Conservation (phyloP, 192 early-diverging fungal species). For the Backusella westeae region DNA sequence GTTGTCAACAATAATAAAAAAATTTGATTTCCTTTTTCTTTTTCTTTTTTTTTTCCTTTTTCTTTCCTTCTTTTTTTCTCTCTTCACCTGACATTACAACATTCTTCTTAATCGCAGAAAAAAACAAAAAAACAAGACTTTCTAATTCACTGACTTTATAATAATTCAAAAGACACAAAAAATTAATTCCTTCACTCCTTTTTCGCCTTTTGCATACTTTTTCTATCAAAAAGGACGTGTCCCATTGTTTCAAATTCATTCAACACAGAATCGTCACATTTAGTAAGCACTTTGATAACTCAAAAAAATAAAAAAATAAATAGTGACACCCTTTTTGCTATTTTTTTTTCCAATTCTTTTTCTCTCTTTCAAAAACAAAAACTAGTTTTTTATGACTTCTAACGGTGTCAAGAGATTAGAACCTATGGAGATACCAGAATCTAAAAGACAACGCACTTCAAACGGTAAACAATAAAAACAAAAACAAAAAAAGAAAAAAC, state of each 20-base stretch:
- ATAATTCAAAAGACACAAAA: background rate
- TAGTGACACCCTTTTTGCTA: no score
- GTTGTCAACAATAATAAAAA: no score
- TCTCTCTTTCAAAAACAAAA: no score
- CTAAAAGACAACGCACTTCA: conserved; percentile 8
- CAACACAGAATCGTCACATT: no score
- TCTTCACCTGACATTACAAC: no score
- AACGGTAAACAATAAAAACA: background rate
- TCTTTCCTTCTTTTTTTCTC: no score
- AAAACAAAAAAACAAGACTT: background rate
- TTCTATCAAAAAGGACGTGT: background rate
- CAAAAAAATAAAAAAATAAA: no score
- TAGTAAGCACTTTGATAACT: no score
- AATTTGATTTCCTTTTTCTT: background rate
- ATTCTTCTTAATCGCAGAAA: no score
- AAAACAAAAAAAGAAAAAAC: background rate
- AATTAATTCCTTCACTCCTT: background rate
- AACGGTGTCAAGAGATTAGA: conserved; percentile 8
- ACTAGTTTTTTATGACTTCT: background rate
- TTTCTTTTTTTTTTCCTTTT: background rate
- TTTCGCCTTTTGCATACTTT: background rate
- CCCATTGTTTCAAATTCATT: no score
- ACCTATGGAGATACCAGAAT: conserved; percentile 7
- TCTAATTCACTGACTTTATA: background rate
- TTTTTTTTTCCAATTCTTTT: background rate